phyloP scores from a whole-genome alignment of 306 rosid species.

The Gastrolobium villosum region DNA sequence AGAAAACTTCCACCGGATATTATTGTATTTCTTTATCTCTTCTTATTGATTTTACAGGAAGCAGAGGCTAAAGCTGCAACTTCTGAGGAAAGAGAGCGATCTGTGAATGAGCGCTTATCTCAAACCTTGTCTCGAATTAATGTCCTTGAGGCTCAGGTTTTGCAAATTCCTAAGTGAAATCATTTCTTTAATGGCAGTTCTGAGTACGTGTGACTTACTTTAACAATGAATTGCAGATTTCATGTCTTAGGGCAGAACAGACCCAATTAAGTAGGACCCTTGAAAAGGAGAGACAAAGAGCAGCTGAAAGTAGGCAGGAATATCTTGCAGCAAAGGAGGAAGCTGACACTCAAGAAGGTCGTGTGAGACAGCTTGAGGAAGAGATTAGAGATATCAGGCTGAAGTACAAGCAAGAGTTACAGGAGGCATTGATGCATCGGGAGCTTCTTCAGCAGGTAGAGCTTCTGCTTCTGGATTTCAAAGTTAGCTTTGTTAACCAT shows the following conservation, averaged over 20 bases:
- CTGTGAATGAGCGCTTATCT: conserved; percentile 90
- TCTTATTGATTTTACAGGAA: conserved; percentile 72
- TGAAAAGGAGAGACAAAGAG: conserved; percentile 98
- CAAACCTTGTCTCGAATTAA: conserved; percentile 96
- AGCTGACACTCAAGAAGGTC: conserved; percentile 98
- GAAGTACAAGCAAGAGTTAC: conserved; percentile 95
- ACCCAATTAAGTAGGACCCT: conserved; percentile 91
- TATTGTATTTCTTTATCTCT: conserved; percentile 42
- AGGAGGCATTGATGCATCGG: conserved; percentile 82
- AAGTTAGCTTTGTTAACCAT: conserved; percentile 22
- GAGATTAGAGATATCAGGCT: conserved; percentile 78
- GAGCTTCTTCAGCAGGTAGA: conserved; percentile 94
- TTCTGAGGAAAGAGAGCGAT: conserved; percentile 96
- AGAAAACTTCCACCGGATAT: conserved; percentile 23
- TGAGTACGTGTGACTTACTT: conserved; percentile 42
- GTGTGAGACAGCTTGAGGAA: conserved; percentile 89
- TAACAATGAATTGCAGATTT: conserved; percentile 73
- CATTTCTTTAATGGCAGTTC: conserved; percentile 37
- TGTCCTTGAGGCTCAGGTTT: conserved; percentile 99
- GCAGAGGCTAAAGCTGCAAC: conserved; percentile 95
- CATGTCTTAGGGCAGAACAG: conserved; percentile 97
- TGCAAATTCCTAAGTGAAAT: conserved; percentile 47
- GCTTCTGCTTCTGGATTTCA: conserved; percentile 44
- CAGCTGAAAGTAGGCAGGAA: conserved; percentile 99
- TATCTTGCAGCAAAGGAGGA: conserved; percentile 97